Evolutionary conservation across 2,329 filamentous ascomycete species (phyloP), one percentile per base, ranked within the genome.

Genomic region (Fusarium sp.): DNA sequence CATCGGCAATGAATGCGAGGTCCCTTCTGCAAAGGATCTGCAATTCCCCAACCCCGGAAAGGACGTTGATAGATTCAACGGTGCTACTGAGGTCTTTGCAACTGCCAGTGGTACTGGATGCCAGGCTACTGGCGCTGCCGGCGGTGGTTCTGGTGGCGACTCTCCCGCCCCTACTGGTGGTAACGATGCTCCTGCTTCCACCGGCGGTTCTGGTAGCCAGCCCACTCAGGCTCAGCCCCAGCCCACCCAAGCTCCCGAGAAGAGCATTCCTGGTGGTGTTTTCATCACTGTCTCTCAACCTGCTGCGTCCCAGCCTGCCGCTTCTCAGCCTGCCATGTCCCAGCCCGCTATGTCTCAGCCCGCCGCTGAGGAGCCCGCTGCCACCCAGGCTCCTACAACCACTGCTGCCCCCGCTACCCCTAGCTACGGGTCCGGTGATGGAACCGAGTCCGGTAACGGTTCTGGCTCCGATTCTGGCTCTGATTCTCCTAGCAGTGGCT

Each of bases 11-110:
- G n/a, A n/a, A n/a, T n/a, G n/a, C n/a, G n/a, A n/a, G n/a, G n/a
- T n/a, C n/a, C n/a, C n/a, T n/a, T n/a, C n/a, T n/a, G n/a, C n/a
- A n/a, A n/a, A n/a, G n/a, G n/a, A n/a, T n/a, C n/a, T n/a, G n/a
- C n/a, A n/a, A n/a, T n/a, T 91, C 83, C 91, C 92, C 15, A 81
- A 90, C 59, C 89, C 92, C 0, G 93, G 93, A 2, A 78, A 83
- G 0, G 84, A 87, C 7, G 84, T 91, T 5, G 87, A 91, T 65
- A 83, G 82, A 12, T 83, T 87, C 67, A 86, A 86, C 47, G 78
- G 84, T 22, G 22, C 22, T 4, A 22, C 22, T 22, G 22, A 22
- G 2, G 2, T 4, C 4, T 22, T 22, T 22, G 22, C 22, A 4
- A 22, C 22, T 4, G n/a, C n/a, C n/a, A n/a, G n/a, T n/a, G n/a